Base-by-base conservation (phyloP, 2,329 filamentous ascomycete genomes). In the Mariannaea elegans region DNA sequence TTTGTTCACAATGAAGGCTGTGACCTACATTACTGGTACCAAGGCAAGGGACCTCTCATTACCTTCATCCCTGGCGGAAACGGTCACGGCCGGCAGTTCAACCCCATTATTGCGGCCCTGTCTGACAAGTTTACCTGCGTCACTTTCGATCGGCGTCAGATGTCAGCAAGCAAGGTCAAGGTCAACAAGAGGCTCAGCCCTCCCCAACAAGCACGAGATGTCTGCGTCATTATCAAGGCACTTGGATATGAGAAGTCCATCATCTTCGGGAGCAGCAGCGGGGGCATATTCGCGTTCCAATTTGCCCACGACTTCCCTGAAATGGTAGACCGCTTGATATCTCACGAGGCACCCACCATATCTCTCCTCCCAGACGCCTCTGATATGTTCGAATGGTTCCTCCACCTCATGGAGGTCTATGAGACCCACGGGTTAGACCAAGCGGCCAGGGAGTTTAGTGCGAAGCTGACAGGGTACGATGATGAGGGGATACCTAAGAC, bases 1-100 rank as follows among this genome's bases (percentile, higher is more conserved):
- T 18, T 32, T 47, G 44, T 47, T 47, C 27, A 47, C 10, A 47
- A 32, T 47, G 44, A 47, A 21, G 44, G n/a, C 44, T 47, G 44
- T 47, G 44, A 47, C 44, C 31, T 47, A 8, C 44, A 47, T 14
- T 47, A 47, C 27, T 47, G 44, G 27, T 19, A 47, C 12, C 44
- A 14, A 32, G 44, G 44, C 44, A 47, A 24, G 9, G 44, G 44
- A 5, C 44, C 44, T 47, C 44, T 32, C 8, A 32, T 47, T 18
- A 47, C 44, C 27, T 47, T 47, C 19, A 18, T 47, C n/a, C 44
- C 44, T 14, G 44, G 44, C 19, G 44, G 44, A 12, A 47, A 47
- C 10, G 44, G 44, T 7, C 44, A 47, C 9, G 44, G 44, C 23
- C 24, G 44, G 10, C 44, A 47, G 18, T 47, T 13, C 31, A 19